Percentiles rank a stretch among this genome's conserved stretches.
Conservation (phyloP, 164 flowering plant species). For the Annona squamosa region DNA sequence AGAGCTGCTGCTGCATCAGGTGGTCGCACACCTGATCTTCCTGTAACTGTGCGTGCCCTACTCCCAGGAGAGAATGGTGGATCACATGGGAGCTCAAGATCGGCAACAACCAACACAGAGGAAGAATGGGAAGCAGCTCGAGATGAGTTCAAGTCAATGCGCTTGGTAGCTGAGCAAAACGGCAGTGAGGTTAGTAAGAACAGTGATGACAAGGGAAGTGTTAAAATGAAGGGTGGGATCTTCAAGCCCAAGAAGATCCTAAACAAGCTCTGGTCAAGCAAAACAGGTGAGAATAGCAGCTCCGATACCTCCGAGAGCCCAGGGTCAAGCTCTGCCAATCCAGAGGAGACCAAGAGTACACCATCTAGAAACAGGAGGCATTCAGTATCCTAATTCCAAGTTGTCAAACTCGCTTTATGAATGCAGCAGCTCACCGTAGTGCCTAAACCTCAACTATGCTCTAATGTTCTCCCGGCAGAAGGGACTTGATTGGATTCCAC, state of each 20-base stretch:
- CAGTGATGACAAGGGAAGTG: constrained; percentile 33
- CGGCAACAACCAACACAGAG: constrained; percentile 53
- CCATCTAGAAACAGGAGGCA: constrained; percentile 44
- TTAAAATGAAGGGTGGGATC: constrained; percentile 37
- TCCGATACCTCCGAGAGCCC: constrained; percentile 64
- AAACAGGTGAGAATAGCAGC: constrained; percentile 52
- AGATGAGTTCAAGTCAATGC: constrained; percentile 52
- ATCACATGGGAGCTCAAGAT: constrained; percentile 52
- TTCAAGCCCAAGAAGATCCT: constrained; percentile 53
- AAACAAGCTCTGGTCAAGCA: constrained; percentile 47
- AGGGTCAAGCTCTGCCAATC: constrained; percentile 42
- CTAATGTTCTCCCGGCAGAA: background rate
- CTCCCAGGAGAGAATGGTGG: constrained; percentile 28
- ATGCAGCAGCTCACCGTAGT: background rate
- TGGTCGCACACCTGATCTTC: constrained; percentile 52
- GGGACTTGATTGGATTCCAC: background rate
- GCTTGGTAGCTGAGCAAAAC: constrained; percentile 28
- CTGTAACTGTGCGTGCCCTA: constrained; percentile 36
- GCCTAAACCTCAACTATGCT: background rate
- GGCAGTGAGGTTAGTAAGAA: constrained; percentile 16
- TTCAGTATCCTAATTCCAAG: constrained; percentile 43
- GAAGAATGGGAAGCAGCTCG: constrained; percentile 62
- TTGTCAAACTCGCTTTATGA: background rate
- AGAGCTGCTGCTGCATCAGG: constrained; percentile 45
- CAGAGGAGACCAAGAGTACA: constrained; percentile 45